Percentiles rank a stretch among this genome's conserved stretches.
phyloP scores from a whole-genome alignment of 257 asterid genomes.

The Solanum ossicruentum region DNA sequence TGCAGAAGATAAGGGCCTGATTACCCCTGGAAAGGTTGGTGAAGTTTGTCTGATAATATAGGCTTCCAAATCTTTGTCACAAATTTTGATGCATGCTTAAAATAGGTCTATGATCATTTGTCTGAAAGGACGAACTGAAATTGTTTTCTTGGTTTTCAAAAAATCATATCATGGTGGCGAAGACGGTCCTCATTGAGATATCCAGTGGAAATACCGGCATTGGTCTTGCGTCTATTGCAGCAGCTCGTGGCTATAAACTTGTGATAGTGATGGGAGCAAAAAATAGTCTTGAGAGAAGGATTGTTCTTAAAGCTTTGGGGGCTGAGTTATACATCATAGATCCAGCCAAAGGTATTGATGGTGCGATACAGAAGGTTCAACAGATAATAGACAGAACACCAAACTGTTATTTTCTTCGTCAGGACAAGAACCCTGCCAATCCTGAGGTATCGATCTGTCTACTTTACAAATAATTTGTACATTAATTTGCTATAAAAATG shows the following conservation, averaged over 20 bases:
- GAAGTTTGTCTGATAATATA: neutral
- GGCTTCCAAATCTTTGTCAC: neutral
- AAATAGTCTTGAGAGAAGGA: constrained; percentile 28
- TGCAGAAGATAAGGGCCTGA: constrained; percentile 40
- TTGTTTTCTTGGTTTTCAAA: neutral
- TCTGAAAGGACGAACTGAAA: neutral
- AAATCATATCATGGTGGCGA: neutral
- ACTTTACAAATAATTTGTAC: neutral
- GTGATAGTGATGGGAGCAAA: constrained; percentile 18
- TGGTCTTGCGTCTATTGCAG: constrained; percentile 37
- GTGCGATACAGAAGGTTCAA: constrained; percentile 10
- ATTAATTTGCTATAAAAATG: neutral
- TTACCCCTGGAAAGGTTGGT: constrained; percentile 34
- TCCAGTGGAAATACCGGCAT: constrained; percentile 43
- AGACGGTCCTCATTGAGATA: constrained; percentile 30
- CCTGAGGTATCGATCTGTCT: constrained; percentile 15
- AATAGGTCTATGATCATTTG: neutral
- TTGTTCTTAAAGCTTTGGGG: constrained; percentile 30
- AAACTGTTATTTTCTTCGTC: constrained; percentile 14
- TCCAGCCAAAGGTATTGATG: constrained; percentile 19
- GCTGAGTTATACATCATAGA: constrained; percentile 22
- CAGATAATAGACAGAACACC: constrained; percentile 23
- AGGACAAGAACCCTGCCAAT: constrained; percentile 27
- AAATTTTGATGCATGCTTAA: neutral
- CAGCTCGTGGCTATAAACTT: constrained; percentile 29